These are phyloP conservation scores for Capsicum rhomboideum DNA, from an alignment of 257 asterid genomes.

Conservation along the genomic window DNA sequence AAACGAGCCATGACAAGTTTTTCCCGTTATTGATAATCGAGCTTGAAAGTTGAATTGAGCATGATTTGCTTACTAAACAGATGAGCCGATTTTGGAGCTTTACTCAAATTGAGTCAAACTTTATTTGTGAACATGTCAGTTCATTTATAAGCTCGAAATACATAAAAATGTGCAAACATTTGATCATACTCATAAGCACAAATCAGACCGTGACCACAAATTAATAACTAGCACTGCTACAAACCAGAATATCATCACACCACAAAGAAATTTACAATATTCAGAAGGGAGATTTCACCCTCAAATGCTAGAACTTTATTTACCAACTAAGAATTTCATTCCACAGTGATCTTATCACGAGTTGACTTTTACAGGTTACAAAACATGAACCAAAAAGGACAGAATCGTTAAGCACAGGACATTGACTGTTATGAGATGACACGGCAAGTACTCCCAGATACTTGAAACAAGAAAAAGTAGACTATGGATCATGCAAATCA, in stretches of 20 bases:
- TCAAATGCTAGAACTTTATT: not conserved
- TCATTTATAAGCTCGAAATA: not conserved
- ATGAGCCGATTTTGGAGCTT: not conserved
- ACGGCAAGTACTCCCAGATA: not conserved
- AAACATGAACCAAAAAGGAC: not conserved
- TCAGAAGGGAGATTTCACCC: not conserved
- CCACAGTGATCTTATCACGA: not conserved
- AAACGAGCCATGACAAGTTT: not conserved
- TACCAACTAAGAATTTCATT: not conserved
- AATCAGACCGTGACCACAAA: not conserved
- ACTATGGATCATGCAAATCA: not conserved
- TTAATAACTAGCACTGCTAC: not conserved
- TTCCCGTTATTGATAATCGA: not conserved
- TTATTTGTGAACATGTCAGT: not conserved
- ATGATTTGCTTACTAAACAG: not conserved
- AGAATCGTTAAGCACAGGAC: not conserved
- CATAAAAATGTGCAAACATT: not conserved
- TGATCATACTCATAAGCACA: not conserved
- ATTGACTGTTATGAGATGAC: not conserved
- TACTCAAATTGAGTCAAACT: not conserved
- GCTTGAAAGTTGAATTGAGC: not conserved
- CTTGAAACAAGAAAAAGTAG: not conserved
- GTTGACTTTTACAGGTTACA: not conserved
- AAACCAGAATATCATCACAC: not conserved
- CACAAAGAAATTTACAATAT: not conserved